These are phyloP conservation scores for Aspergillus piperis DNA, from an alignment of 2,329 filamentous ascomycete genomes.

Conservation along the genomic window DNA sequence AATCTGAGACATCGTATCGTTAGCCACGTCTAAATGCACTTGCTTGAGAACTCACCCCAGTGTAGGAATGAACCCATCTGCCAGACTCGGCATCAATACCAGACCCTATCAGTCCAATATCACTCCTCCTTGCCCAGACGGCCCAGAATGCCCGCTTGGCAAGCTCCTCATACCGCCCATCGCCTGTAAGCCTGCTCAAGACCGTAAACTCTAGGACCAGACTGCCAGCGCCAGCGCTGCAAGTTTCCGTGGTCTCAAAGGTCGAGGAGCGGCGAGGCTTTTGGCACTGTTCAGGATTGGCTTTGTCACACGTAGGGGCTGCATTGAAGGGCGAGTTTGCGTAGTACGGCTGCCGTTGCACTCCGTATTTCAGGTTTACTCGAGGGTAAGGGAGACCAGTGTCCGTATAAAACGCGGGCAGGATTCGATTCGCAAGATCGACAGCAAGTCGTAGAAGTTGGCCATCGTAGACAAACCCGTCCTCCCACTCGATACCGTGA, in stretches of 20 bases:
- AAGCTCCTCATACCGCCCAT: constrained; percentile 81
- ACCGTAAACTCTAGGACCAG: constrained; percentile 91
- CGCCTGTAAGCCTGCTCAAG: constrained; percentile 82
- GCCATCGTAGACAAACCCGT: constrained; percentile 80
- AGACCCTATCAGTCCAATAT: constrained; percentile 83
- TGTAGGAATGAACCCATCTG: constrained; percentile 81
- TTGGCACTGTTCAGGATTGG: constrained; percentile 49
- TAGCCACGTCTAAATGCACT: constrained; percentile 4
- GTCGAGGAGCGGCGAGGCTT: constrained; percentile 27
- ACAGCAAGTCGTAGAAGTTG: constrained; percentile 86
- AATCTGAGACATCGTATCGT: constrained; percentile 54
- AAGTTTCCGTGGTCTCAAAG: constrained; percentile 88
- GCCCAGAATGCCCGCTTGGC: constrained; percentile 96
- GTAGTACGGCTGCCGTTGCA: constrained; percentile 72
- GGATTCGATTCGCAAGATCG: constrained; percentile 77
- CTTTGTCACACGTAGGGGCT: constrained; percentile 45
- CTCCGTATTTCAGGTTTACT: constrained; percentile 86
- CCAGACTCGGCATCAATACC: constrained; percentile 91
- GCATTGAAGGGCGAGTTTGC: constrained; percentile 75
- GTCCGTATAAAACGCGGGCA: constrained; percentile 88
- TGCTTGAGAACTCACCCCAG: constrained; percentile 57
- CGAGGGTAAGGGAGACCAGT: constrained; percentile 93
- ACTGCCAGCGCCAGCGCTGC: constrained; percentile 94
- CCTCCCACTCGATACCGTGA: constrained; percentile 66
- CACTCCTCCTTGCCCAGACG: constrained; percentile 86